Percentiles rank a stretch among this genome's conserved stretches.
Evolutionary conservation across 2,329 filamentous ascomycete species (phyloP).

Genomic region (Ceratocystis albifundus): DNA sequence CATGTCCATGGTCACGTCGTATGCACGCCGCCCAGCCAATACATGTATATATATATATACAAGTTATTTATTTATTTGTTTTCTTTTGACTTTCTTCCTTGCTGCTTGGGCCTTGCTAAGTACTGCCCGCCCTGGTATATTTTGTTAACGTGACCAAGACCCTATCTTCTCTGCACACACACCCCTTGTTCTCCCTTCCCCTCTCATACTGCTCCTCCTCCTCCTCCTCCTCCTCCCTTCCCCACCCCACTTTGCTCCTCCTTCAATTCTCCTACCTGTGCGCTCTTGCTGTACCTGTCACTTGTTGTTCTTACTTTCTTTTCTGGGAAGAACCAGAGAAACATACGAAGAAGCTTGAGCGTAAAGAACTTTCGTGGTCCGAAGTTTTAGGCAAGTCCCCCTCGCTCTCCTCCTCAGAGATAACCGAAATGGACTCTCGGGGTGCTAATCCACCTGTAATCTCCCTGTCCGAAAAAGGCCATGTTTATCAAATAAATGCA

Average conservation of each 20-base stretch:
- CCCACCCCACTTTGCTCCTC: not conserved
- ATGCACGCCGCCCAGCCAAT: not conserved
- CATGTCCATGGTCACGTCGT: not conserved
- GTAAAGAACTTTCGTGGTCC: not conserved
- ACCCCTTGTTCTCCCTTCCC: not conserved
- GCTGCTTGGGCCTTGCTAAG: slow-evolving; percentile 5
- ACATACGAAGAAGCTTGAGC: not conserved
- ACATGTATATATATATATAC: no score
- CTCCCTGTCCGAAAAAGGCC: not conserved
- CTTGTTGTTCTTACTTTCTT: not conserved
- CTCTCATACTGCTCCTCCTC: not conserved
- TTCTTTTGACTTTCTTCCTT: not conserved
- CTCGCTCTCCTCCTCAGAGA: not conserved
- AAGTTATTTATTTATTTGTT: not conserved
- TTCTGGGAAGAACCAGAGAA: not conserved
- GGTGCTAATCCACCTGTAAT: not conserved
- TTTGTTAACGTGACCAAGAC: not conserved
- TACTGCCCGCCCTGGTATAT: slow-evolving; percentile 6
- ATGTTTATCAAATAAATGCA: not conserved
- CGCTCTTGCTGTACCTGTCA: not conserved
- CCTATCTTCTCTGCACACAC: not conserved
- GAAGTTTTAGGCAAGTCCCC: not conserved
- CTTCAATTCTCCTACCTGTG: slow-evolving; percentile 2
- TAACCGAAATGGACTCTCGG: not conserved
- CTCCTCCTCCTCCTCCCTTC: no score